Evolutionary conservation across 768 basidiomycete genomes (phyloP).

Genomic region (Rhizopogon salebrosus): DNA sequence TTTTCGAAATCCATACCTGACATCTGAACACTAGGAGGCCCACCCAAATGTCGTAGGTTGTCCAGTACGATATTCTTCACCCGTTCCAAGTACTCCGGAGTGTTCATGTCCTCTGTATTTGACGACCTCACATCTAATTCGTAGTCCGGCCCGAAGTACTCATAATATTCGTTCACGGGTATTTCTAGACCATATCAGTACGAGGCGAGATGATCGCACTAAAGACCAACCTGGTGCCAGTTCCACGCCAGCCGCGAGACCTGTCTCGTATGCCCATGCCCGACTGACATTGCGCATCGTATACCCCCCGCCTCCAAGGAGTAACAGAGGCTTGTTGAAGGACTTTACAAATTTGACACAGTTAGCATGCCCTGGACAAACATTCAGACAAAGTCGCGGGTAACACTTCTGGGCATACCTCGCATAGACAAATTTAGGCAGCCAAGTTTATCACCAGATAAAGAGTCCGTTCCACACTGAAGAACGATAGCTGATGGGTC

Average conservation of each 20-base stretch:
- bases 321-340: slow-evolving; percentile 87
- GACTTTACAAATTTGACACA: slow-evolving; percentile 97
- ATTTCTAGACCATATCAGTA: slow-evolving; percentile 59
- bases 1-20: slow-evolving; percentile 45
- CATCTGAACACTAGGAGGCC: slow-evolving; percentile 92
- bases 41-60: slow-evolving; percentile 78
- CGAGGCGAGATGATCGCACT: background rate
- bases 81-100: slow-evolving; percentile 86
- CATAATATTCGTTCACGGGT: slow-evolving; percentile 98
- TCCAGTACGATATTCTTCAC: slow-evolving; percentile 91
- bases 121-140: slow-evolving; percentile 91
- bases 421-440: slow-evolving; percentile 96
- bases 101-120: slow-evolving; percentile 95
- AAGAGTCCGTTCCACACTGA: slow-evolving; percentile 95
- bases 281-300: slow-evolving; percentile 97
- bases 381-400: background rate
- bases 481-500: slow-evolving; percentile 93
- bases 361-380: slow-evolving; percentile 80
- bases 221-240: slow-evolving; percentile 63
- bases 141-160: slow-evolving; percentile 98
- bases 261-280: slow-evolving; percentile 97
- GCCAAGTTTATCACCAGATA: slow-evolving; percentile 94
- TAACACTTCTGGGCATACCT: slow-evolving; percentile 36
- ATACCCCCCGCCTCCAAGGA: slow-evolving; percentile 96
- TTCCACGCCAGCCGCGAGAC: slow-evolving; percentile 95